Percentiles rank a stretch among this genome's conserved stretches.
Evolutionary conservation across 1,284 basidiomycete species (phyloP).

Genomic region (Ceratobasidium sp.): DNA sequence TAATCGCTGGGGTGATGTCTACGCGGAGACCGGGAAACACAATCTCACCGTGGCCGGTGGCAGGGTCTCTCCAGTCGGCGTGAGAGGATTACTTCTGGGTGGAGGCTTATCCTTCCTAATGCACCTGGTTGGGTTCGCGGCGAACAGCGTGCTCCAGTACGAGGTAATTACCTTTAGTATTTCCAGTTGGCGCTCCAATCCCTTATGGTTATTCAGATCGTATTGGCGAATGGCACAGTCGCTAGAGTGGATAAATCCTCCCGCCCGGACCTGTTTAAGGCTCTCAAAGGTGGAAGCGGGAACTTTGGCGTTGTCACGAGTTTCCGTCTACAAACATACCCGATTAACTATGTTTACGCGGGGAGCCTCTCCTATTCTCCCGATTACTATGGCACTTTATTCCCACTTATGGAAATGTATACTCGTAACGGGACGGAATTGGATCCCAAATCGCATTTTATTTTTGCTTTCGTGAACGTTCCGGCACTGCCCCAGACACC

Average conservation of each 20-base stretch:
- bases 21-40: slow-evolving; percentile 1
- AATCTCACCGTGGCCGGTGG: slow-evolving; percentile 5
- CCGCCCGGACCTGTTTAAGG: slow-evolving; percentile 6
- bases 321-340: slow-evolving; percentile 9
- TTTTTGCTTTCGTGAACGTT: not conserved
- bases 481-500: not conserved
- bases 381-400: not conserved
- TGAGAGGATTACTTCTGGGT: slow-evolving; percentile 14
- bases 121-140: slow-evolving; percentile 6
- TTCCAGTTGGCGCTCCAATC: not conserved
- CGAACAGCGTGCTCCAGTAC: slow-evolving; percentile 4
- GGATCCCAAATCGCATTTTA: slow-evolving; percentile 5
- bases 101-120: slow-evolving; percentile 12
- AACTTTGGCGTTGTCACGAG: slow-evolving; percentile 19
- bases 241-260: not conserved
- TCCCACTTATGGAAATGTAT: slow-evolving; percentile 6
- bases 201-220: not conserved
- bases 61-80: slow-evolving; percentile 3
- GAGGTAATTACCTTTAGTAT: not conserved
- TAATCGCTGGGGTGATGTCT: slow-evolving; percentile 12
- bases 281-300: slow-evolving; percentile 17
- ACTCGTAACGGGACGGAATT: not conserved
- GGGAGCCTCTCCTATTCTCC: slow-evolving; percentile 12
- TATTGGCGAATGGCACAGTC: slow-evolving; percentile 16
- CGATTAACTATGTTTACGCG: slow-evolving; percentile 1